Evolutionary conservation across 192 early-diverging fungal genomes (phyloP).

Genomic region (Funneliformis mosseae): DNA sequence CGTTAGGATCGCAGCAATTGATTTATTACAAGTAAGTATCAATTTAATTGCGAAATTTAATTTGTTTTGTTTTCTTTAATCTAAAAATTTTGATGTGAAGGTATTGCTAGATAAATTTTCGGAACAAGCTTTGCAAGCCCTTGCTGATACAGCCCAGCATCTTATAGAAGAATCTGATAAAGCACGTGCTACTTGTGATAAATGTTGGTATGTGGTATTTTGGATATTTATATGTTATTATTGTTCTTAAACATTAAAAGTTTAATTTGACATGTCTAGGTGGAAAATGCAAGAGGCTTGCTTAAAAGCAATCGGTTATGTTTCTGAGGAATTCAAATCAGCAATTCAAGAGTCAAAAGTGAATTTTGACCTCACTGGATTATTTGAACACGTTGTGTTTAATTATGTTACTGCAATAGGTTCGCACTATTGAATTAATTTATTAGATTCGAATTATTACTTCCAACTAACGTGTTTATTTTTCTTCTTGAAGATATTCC

Average conservation of each 20-base stretch:
- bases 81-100: conserved; percentile 34
- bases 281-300: conserved; percentile 89
- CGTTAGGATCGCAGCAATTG: conserved; percentile 80
- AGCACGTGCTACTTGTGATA: conserved; percentile 51
- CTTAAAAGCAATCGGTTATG: conserved; percentile 74
- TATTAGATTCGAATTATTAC: neutral
- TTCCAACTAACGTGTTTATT: neutral
- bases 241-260: neutral
- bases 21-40: conserved; percentile 62
- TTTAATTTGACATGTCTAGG: conserved; percentile 31
- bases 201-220: conserved; percentile 50
- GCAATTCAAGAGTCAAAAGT: conserved; percentile 49
- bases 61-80: neutral
- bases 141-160: conserved; percentile 54
- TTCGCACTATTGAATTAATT: conserved; percentile 31
- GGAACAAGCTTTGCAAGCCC: conserved; percentile 52
- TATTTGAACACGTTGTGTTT: conserved; percentile 84
- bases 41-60: neutral
- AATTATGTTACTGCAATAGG: conserved; percentile 63
- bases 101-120: conserved; percentile 59
- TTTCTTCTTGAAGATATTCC: conserved; percentile 58
- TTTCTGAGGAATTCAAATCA: conserved; percentile 61
- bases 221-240: conserved; percentile 2
- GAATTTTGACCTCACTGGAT: conserved; percentile 69
- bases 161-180: conserved; percentile 56